Evolutionary conservation across 2,329 filamentous ascomycete species (phyloP), one percentile per base, ranked within the genome.

Genomic region (Ophiocordyceps camponoti-saundersi): DNA sequence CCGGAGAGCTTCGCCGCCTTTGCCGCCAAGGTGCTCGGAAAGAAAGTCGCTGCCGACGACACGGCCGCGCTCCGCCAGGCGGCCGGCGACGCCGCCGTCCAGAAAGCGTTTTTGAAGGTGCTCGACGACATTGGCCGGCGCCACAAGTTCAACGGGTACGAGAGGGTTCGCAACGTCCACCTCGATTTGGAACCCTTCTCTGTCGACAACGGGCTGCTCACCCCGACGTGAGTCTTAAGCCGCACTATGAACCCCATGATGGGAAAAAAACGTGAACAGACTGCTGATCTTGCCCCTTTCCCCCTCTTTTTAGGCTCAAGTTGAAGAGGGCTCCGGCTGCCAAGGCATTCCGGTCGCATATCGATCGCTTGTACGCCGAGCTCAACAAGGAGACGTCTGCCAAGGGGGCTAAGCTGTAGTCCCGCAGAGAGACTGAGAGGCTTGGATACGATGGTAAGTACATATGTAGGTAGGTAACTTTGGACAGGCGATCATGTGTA

Each of bases 81-180:
- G 1, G 74, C 79, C 36, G 68, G 71, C 49, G 79, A 94, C 54
- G 71, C 77, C 45, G 80, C 79, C 58, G 77, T 98, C 21, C 73
- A 78, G 53, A 76, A 77, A 57, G 84, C 85, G 2, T 80, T 94
- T 48, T 60, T 93, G 52, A 82, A 81, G 62, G 77, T 92, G 53
- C 68, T 98, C 32, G 84, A 92, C 49, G 75, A 72, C 47, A 82
- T 93, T 49, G 87, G 78, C 42, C 83, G 76, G 68, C 82, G 80
- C 66, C 79, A 85, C 63, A 94, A 92, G 68, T 89, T 98, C 64
- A 92, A 94, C 60, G 85, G 80, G 54, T 96, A 85, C 56, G 92
- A 98, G 72, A 78, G 79, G 52, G 81, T 96, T 44, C 77, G 75
- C 61, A 84, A 81, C 54, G 73, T 82, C 48, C 65, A 82, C 51